Evolutionary conservation across 148 eudicot species (phyloP), one percentile per base, ranked within the genome.

Genomic region (Rhododendron vialii): DNA sequence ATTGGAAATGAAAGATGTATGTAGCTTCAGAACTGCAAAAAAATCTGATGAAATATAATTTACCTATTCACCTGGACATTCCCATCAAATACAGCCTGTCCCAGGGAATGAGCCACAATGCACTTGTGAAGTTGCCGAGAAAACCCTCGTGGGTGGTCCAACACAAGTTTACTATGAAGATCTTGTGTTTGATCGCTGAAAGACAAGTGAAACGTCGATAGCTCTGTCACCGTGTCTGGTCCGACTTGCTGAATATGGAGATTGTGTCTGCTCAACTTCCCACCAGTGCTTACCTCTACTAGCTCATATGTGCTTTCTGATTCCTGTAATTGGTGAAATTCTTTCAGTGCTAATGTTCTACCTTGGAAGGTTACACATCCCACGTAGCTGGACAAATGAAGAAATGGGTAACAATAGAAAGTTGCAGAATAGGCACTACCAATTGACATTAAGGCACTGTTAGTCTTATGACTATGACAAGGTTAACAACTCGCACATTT

Each of bases 41-140:
- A 82, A 33, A 26, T 86, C 10, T 15, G 17, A 85, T 73, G 24
- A 79, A 85, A 43, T 41, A 51, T 75, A 69, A 82, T 71, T 80
- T 86, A 96, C 98, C 98, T 92, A 89, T 95, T 96, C 83, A 96
- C 99, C 88, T 91, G 89, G 53, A 96, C 89, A 81, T 96, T 96
- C 71, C 99, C 99, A 89, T 96, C 98, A 91, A 96, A 96, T 24
- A 96, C 96, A 75, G 94, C 98, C 83, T 96, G 98, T 75, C 99
- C 98, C 22, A 87, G 89, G 3, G 99, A 89, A 90, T 95, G 98
- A 84, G 95, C 98, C 48, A 94, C 97, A 87, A 96, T 96, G 92
- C 98, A 95, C 91, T 96, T 96, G 86, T 96, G 99, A 91, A 96
- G 95, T 87, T 96, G 99, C 85, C 90, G 90, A 59, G 98, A 89